Evolutionary conservation across 345 rosid genomes (phyloP).

Genomic region (Linum usitatissimum): DNA sequence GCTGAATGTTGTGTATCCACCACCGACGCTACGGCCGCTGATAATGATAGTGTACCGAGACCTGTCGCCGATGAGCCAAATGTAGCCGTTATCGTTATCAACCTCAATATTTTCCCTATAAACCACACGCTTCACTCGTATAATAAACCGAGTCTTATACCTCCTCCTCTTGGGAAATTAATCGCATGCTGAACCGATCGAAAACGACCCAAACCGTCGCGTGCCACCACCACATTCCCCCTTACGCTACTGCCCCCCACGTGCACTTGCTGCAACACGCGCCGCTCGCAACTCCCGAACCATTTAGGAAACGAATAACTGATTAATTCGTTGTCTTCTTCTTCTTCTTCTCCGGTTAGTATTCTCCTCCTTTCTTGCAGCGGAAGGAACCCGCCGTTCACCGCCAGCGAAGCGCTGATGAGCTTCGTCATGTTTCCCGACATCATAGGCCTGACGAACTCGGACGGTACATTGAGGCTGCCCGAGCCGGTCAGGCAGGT

Average conservation of each 20-base stretch:
- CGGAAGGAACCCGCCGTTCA: conserved; percentile 10
- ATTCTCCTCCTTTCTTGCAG: neutral
- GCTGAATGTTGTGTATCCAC: conserved; percentile 31
- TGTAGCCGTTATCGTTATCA: conserved; percentile 18
- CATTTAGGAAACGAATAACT: conserved; percentile 25
- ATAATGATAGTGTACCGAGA: conserved; percentile 28
- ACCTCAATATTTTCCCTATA: conserved; percentile 25
- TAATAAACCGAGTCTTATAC: conserved; percentile 21
- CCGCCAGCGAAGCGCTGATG: conserved; percentile 30
- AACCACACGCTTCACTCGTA: conserved; percentile 23
- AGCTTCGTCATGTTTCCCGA: conserved; percentile 27
- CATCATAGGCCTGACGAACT: conserved; percentile 23
- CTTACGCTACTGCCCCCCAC: conserved; percentile 9
- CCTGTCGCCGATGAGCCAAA: conserved; percentile 34
- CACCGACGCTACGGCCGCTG: conserved; percentile 32
- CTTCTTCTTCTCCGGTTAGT: neutral
- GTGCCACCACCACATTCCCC: conserved; percentile 34
- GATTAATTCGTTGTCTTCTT: conserved; percentile 1
- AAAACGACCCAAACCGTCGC: conserved; percentile 32
- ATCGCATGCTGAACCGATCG: conserved; percentile 28
- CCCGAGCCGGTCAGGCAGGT: conserved; percentile 32
- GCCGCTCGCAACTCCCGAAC: conserved; percentile 27
- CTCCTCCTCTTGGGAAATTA: conserved; percentile 22
- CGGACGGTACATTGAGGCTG: conserved; percentile 23
- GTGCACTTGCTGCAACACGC: conserved; percentile 22